Base-by-base conservation (phyloP, 2,329 filamentous ascomycete species). In the Hypoxylon sp. region DNA sequence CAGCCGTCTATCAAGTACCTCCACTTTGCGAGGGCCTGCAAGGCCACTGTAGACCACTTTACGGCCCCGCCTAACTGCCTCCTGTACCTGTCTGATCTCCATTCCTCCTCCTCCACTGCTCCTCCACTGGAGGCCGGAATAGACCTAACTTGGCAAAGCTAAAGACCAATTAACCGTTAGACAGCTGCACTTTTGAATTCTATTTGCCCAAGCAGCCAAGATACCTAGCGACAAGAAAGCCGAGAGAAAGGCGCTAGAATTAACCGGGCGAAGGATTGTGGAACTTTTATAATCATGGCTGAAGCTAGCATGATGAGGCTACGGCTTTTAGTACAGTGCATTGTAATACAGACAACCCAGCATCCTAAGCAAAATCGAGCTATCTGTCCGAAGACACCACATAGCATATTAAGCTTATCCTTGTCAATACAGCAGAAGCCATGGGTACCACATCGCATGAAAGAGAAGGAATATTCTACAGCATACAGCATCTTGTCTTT, bases 41-140 rank as follows among this genome's bases (percentile, higher is more conserved):
- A 52, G 35, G 50, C 44, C 51, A 42, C n/a, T n/a, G n/a, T n/a
- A n/a, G n/a, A n/a, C n/a, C n/a, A n/a, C n/a, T n/a, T n/a, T 21
- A 47, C 4, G 58, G 56, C 59, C 64, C 56, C 63, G 62, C 59
- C 51, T 42, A 56, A 57, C 50, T 46, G 42, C 37, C 62, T 67
- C 65, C 57, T 67, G 67, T 55, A 35, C 54, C 67, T 63, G 67
- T 69, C 59, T 68, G 65, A 70, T 68, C 56, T 63, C 65, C 65
- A 70, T 70, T 64, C 65, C 58, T 64, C 61, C 65, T 51, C 56
- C 56, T 63, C 65, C 65, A 70, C 68, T 64, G 62, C 58, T 64
- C 61, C 65, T 51, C 56, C 59, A 47, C 21, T 47, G 19, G 29
- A 65, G 53, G 31, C 63, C 63, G 63, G 64, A 67, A 65, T 59